Evolutionary conservation across 371 early-diverging fungal species (phyloP), one percentile per base, ranked within the genome.

Genomic region (Globomyces sp.): DNA sequence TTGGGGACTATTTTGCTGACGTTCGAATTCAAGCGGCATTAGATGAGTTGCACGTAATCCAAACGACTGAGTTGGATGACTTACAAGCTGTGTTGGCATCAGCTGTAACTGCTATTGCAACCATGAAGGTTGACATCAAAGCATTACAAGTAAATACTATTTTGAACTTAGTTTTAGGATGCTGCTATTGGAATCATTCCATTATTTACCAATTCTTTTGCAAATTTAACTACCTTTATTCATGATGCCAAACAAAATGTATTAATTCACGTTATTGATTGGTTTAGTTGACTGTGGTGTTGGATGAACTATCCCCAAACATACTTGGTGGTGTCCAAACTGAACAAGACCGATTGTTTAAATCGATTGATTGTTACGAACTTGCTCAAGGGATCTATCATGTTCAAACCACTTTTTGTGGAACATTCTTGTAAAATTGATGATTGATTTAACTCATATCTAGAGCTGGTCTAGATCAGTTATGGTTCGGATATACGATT

Each of bases 401-500:
- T 6, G 34, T 58, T 1, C 58, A 58, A 44, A 24, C 41, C 44
- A 44, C 58, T 24, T 24, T 58, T 34, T 58, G 58, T 4, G 58
- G 58, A 6, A 41, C 41, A 44, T 58, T 58, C 6, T 34, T 44
- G 55, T 55, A 55, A 55, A 4, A 55, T 55, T 55, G 4, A 6
- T 39, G 36, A 55, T 39, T 39, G 4, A 6, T 24, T 24, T 24
- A 24, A 24, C 24, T 24, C 24, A 24, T 24, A 24, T 24, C 24
- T 55, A 55, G 55, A 8, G 58, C 44, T 44, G 58, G 44, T 5
- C 58, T 58, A 8, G 58, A 58, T 36, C 9, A 13, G 13, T 24
- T 58, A 4, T 58, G 58, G 58, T 44, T 58, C n/a, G 34, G 44
- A 2, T 58, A 58, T 24, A 44, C 44, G 3, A 8, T 58, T 13